Evolutionary conservation across 129 eudicot species (phyloP).

Genomic region (Ambrosia artemisiifolia): DNA sequence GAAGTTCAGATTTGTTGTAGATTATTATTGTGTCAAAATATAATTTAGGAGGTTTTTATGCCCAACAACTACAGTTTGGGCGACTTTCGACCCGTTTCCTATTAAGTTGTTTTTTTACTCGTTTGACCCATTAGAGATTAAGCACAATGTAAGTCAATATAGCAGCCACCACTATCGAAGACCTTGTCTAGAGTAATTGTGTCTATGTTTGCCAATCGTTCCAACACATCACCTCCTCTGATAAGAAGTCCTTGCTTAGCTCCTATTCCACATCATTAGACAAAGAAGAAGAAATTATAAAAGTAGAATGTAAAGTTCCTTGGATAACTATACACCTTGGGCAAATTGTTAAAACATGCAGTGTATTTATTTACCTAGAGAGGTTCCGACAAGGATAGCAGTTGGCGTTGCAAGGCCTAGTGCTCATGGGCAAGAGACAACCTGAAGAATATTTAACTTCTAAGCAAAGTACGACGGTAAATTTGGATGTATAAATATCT

Average conservation of each 20-base stretch:
- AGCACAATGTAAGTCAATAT: neutral
- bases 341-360: neutral
- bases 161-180: neutral
- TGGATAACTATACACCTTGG: neutral
- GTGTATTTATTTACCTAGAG: slow-evolving; percentile 53
- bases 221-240: slow-evolving; percentile 95
- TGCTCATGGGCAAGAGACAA: no score
- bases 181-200: no score
- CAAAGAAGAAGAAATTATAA: neutral
- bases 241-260: slow-evolving; percentile 94
- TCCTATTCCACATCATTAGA: slow-evolving; percentile 41
- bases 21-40: no score
- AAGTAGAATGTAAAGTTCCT: neutral
- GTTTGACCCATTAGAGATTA: no score
- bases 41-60: no score
- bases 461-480: no score
- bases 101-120: neutral
- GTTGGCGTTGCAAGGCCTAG: slow-evolving; percentile 99
- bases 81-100: neutral
- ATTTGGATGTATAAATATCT: no score
- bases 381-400: slow-evolving; percentile 94
- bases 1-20: no score
- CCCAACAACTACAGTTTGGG: neutral
- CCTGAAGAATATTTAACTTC: no score
- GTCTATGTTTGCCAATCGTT: no score